These are phyloP conservation scores for Nannizzia gypsea DNA, from an alignment of 2,329 filamentous ascomycete species.

Conservation along the genomic window DNA sequence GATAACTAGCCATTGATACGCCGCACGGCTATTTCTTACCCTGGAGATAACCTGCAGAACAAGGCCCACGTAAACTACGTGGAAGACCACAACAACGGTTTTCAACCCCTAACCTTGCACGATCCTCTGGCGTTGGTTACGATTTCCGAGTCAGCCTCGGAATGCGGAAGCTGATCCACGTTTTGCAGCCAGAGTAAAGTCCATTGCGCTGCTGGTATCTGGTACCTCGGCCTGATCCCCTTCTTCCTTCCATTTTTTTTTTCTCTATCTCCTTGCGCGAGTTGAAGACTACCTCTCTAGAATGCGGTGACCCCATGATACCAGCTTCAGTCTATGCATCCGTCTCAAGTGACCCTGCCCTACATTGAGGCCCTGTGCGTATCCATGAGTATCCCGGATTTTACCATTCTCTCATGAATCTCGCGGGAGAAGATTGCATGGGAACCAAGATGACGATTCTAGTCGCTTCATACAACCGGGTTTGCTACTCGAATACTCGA, in stretches of 20 bases:
- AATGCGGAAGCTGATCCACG: slow-evolving; percentile 2
- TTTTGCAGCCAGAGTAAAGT: background rate
- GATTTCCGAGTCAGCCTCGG: background rate
- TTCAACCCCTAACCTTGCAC: background rate
- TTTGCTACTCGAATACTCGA: background rate
- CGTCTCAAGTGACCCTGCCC: background rate
- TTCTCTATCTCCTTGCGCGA: background rate
- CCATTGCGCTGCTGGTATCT: background rate
- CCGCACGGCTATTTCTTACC: background rate
- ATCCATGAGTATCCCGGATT: background rate
- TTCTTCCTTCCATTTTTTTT: background rate
- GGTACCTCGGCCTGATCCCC: background rate
- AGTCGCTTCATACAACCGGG: background rate
- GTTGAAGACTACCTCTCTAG: too few relatives aligned
- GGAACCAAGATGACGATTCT: too few relatives aligned
- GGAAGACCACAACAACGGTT: background rate
- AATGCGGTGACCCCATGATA: background rate
- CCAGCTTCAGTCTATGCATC: background rate
- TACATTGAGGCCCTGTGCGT: background rate
- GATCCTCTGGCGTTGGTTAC: background rate
- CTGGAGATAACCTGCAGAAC: background rate
- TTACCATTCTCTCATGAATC: background rate
- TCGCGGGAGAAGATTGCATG: background rate
- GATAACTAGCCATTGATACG: background rate
- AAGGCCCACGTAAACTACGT: background rate